These are phyloP conservation scores for Mrakia gelida DNA, from an alignment of 768 basidiomycete genomes.

Conservation along the genomic window DNA sequence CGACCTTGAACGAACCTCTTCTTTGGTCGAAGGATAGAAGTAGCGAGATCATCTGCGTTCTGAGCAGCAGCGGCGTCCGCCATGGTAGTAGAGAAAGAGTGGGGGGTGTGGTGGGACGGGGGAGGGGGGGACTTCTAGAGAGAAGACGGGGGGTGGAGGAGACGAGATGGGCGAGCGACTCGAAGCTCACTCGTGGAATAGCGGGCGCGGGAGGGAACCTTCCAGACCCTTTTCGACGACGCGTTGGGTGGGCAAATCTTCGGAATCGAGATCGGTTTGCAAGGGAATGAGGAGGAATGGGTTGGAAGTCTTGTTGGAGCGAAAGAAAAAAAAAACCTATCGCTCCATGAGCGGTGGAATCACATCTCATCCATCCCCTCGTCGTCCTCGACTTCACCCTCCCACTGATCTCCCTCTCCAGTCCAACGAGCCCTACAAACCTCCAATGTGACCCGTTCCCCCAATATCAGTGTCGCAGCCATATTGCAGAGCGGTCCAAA, in stretches of 20 bases:
- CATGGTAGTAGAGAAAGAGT: background rate
- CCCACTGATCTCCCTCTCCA: background rate
- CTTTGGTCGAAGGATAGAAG: slow-evolving; percentile 93
- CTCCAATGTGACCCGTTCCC: slow-evolving; percentile 24
- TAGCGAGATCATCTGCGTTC: slow-evolving; percentile 84
- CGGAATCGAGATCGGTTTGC: too few species aligned
- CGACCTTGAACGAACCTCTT: slow-evolving; percentile 69
- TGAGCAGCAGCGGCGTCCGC: slow-evolving; percentile 16
- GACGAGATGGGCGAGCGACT: background rate
- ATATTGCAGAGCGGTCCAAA: slow-evolving; percentile 1
- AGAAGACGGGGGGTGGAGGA: background rate
- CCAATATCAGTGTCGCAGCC: slow-evolving; percentile 26
- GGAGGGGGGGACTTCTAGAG: background rate
- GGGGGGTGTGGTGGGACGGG: background rate
- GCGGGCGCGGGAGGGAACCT: background rate
- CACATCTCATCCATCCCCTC: background rate
- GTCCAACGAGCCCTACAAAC: slow-evolving; percentile 18
- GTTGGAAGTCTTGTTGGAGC: too few species aligned
- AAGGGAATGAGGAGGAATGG: too few species aligned
- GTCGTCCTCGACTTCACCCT: background rate
- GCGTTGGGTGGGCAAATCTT: background rate
- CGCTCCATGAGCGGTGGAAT: background rate
- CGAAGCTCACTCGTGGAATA: background rate
- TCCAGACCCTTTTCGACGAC: background rate
- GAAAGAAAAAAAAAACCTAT: background rate